These are phyloP conservation scores for Penicillium olsonii DNA, from an alignment of 2,329 filamentous ascomycete genomes.

Conservation along the genomic window DNA sequence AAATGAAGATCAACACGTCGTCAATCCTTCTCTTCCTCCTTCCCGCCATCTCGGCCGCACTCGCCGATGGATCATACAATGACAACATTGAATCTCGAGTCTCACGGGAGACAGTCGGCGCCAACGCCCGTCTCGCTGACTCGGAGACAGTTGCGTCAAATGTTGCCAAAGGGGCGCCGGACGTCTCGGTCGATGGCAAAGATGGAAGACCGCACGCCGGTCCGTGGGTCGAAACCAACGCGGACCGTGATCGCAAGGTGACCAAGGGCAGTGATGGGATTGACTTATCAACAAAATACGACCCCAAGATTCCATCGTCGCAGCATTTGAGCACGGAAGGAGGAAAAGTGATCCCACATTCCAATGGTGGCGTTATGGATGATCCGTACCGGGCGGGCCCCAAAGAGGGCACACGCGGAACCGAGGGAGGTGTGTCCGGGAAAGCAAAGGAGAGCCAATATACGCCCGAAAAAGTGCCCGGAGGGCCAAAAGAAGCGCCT, in stretches of 20 bases:
- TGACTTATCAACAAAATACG: constrained; percentile 28
- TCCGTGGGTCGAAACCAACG: constrained; percentile 61
- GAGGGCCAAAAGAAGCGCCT: constrained; percentile 80
- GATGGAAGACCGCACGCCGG: constrained; percentile 93
- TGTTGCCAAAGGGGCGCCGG: constrained; percentile 62
- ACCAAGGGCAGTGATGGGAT: constrained; percentile 36
- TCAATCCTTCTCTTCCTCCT: constrained; percentile 38
- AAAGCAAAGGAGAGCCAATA: constrained; percentile 77
- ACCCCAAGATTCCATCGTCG: constrained; percentile 27
- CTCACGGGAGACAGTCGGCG: constrained; percentile 12
- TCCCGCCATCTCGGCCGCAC: constrained; percentile 33
- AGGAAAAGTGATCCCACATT: constrained; percentile 50
- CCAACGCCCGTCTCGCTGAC: constrained; percentile 18
- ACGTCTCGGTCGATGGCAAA: constrained; percentile 86
- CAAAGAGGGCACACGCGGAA: constrained; percentile 83
- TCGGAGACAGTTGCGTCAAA: constrained; percentile 21
- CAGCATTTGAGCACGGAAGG: constrained; percentile 43
- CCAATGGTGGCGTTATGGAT: constrained; percentile 85
- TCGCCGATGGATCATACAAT: constrained; percentile 19
- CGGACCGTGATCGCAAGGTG: constrained; percentile 50
- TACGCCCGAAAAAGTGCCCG: constrained; percentile 72
- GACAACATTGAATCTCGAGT: constrained; percentile 16
- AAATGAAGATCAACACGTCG: constrained; percentile 39
- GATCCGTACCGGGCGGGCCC: constrained; percentile 75
- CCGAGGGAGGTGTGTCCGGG: constrained; percentile 83